Evolutionary conservation across 345 rosid species (phyloP), one percentile per base, ranked within the genome.

Genomic region (Excoecaria agallocha): DNA sequence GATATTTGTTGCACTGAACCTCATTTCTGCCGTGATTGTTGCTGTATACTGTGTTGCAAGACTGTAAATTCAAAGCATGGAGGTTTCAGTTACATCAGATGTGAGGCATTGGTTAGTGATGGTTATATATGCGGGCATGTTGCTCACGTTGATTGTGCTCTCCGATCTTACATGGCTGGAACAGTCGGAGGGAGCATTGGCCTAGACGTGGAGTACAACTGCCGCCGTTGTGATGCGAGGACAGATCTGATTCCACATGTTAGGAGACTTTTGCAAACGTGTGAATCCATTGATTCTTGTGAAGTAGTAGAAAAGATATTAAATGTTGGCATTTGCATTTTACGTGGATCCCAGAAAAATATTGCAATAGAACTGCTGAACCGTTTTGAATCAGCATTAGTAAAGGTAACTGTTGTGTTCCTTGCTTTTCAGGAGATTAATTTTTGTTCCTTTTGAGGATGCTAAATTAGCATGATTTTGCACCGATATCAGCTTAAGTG

Each of bases 121-220:
- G 86, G 84, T 70, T 75, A 55, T 72, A 79, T 85, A 16, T 94
- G 98, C 59, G 92, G 93, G 43, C 97, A 92, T 78, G 81, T 91
- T 82, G 91, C 98, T 77, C 98, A 92, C 78, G n/a, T 92, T 73
- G 86, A 83, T 70, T 92, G 97, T 80, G 97, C 95, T 73, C 93
- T 92, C 70, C 89, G 87, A 24, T 83, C 89, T 68, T 92, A 87
- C 81, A 81, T 89, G 93, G 96, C 97, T 82, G 98, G 97, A 57
- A 88, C 90, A 20, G 76, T 91, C 56, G 97, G 97, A 75, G 98
- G 97, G 77, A 85, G 84, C 74, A 89, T 94, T 17, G 91, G 91
- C n/a, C 82, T 94, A 82, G 95, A 91, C 86, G 93, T 92, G 39
- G 97, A 92, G 84, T 92, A 91, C 78, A 89, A 79, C 60, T 92